Percentiles rank a stretch among this genome's conserved stretches.
These are phyloP conservation scores for Penicillium paradoxum DNA, from an alignment of 495 filamentous ascomycete genomes.

Conservation along the genomic window DNA sequence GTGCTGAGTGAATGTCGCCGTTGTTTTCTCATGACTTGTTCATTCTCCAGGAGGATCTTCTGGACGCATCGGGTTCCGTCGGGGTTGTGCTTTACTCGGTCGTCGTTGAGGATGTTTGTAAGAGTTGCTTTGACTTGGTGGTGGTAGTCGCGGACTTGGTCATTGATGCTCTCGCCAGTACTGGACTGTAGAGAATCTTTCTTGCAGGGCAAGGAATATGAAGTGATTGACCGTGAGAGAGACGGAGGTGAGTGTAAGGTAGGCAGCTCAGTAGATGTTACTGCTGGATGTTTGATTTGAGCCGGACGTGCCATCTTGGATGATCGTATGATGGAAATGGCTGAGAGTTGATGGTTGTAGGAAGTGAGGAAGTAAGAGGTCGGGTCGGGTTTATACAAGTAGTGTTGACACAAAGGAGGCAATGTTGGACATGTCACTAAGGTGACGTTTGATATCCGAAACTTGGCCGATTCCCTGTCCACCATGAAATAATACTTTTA, in stretches of 20 bases:
- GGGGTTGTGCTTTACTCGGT: constrained; percentile 3
- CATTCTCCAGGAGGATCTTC: neutral
- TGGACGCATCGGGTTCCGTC: constrained; percentile 2
- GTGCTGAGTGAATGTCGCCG: constrained; percentile 1
- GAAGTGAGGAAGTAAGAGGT: neutral
- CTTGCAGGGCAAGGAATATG: neutral
- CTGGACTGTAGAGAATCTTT: neutral
- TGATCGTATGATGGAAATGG: neutral
- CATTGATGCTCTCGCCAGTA: neutral
- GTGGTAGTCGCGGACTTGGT: neutral
- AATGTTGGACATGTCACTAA: neutral
- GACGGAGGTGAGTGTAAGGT: neutral
- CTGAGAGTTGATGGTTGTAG: neutral
- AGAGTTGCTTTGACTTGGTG: constrained; percentile 7
- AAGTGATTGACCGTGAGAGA: neutral
- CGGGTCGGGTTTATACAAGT: neutral
- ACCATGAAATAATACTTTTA: neutral
- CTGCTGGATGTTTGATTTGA: neutral
- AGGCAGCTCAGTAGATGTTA: neutral
- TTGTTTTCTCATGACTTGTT: constrained; percentile 1
- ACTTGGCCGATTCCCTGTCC: constrained; percentile 3
- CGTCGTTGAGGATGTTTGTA: constrained; percentile 8
- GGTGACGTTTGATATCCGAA: constrained; percentile 1
- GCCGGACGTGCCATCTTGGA: neutral
- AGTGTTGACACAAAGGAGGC: neutral